phyloP scores from a whole-genome alignment of 129 eudicot genomes.

The Heracleum sosnowskyi region DNA sequence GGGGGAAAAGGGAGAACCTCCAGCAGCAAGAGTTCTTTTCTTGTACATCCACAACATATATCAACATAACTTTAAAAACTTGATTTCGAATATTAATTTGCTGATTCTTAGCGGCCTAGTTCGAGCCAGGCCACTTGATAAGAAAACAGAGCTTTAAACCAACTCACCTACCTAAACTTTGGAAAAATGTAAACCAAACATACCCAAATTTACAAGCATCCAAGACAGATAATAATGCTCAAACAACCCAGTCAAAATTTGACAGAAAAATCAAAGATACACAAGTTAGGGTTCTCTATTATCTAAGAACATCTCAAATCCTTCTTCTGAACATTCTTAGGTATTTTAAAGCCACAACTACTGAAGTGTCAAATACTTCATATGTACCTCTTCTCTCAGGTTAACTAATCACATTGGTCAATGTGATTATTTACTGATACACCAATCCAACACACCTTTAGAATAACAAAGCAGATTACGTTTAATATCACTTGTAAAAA shows the following conservation, averaged over 20 bases:
- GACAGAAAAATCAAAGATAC: too few relatives aligned
- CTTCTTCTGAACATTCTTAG: neutral
- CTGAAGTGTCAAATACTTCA: neutral
- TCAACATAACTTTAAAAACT: neutral
- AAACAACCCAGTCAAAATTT: neutral
- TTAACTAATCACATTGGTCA: neutral
- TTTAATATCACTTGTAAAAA: neutral
- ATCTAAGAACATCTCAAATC: neutral
- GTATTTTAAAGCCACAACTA: neutral
- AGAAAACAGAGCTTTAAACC: neutral
- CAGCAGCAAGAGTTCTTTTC: neutral
- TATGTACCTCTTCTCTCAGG: neutral
- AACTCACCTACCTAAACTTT: neutral
- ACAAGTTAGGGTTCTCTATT: neutral
- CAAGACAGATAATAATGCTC: neutral
- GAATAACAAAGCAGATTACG: neutral
- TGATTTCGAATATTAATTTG: neutral
- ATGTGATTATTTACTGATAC: neutral
- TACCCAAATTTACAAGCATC: neutral
- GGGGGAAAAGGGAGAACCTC: neutral
- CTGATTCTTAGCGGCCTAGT: neutral
- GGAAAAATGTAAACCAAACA: neutral
- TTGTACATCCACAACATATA: neutral
- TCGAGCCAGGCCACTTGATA: neutral
- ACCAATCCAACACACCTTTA: neutral